Conservation (phyloP, 352 stramenopile genomes). For the Thraustochytrium aureum region DNA sequence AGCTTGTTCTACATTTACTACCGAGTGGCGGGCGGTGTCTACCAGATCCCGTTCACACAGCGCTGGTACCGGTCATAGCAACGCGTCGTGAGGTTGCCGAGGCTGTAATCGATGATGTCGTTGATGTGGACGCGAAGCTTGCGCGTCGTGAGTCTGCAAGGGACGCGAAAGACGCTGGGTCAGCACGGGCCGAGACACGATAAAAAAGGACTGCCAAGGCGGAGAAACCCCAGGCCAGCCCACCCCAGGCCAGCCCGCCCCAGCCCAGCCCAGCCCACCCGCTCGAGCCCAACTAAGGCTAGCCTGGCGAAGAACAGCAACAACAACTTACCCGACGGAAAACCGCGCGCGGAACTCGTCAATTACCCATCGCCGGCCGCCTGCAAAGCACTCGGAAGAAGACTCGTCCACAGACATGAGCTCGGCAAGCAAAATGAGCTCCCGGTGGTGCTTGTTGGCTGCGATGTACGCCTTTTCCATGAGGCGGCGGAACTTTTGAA, state of each 20-base stretch:
- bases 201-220: too few relatives aligned
- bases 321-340: slow-evolving; percentile 67
- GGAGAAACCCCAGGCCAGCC: too few relatives aligned
- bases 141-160: slow-evolving; percentile 75
- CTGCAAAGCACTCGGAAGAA: slow-evolving; percentile 75
- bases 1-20: too few relatives aligned
- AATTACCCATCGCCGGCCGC: slow-evolving; percentile 71
- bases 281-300: too few relatives aligned
- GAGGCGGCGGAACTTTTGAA: slow-evolving; percentile 90
- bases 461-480: slow-evolving; percentile 95
- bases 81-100: slow-evolving; percentile 95
- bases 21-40: slow-evolving; percentile 23
- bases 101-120: slow-evolving; percentile 88
- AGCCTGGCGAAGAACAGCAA: too few relatives aligned
- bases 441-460: slow-evolving; percentile 87
- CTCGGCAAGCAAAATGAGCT: slow-evolving; percentile 88
- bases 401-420: slow-evolving; percentile 84
- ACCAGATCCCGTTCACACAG: slow-evolving; percentile 84
- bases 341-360: slow-evolving; percentile 86
- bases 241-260: too few relatives aligned
- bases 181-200: too few relatives aligned
- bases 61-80: slow-evolving; percentile 96
- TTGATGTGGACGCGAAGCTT: slow-evolving; percentile 93
- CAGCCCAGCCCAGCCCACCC: too few relatives aligned
- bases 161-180: too few relatives aligned